A percentile compares a stretch with the other conserved stretches of the same genome.
These are phyloP conservation scores for Truncatella angustata DNA, from an alignment of 2,329 filamentous ascomycete species.

Conservation along the genomic window DNA sequence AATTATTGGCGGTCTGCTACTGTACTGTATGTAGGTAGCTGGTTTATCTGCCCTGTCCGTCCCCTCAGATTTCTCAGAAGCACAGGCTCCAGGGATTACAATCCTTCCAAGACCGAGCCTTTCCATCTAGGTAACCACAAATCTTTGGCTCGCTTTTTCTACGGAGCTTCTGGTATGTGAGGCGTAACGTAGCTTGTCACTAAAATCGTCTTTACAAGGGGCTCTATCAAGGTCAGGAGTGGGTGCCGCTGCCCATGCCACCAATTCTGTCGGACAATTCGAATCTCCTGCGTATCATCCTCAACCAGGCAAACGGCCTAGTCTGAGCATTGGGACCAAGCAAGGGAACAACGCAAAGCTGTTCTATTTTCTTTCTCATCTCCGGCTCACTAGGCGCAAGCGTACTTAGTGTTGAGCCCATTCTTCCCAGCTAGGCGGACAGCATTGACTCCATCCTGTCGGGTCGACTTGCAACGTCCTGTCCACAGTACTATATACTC, in stretches of 20 bases:
- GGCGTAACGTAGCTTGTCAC: constrained; percentile 6
- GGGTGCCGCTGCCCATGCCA: background rate
- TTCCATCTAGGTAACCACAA: background rate
- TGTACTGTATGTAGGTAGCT: background rate
- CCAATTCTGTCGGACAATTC: background rate
- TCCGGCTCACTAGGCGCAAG: no score
- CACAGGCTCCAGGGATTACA: constrained; percentile 16
- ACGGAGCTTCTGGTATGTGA: background rate
- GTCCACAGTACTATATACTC: no score
- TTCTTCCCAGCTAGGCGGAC: no score
- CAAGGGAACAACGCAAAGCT: background rate
- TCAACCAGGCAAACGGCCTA: background rate
- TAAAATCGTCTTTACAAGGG: background rate
- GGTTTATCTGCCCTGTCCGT: background rate
- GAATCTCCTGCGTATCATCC: background rate
- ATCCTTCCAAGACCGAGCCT: constrained; percentile 13
- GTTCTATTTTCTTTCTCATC: no score
- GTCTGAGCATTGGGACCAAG: background rate
- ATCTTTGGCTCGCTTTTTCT: background rate
- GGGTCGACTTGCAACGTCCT: no score
- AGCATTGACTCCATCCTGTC: no score
- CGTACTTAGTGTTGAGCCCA: no score
- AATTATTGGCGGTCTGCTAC: background rate
- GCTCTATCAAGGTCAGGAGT: background rate
- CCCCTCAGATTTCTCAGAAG: background rate